Evolutionary conservation across 441 rosid genomes (phyloP).

Genomic region (Populus hybrid): DNA sequence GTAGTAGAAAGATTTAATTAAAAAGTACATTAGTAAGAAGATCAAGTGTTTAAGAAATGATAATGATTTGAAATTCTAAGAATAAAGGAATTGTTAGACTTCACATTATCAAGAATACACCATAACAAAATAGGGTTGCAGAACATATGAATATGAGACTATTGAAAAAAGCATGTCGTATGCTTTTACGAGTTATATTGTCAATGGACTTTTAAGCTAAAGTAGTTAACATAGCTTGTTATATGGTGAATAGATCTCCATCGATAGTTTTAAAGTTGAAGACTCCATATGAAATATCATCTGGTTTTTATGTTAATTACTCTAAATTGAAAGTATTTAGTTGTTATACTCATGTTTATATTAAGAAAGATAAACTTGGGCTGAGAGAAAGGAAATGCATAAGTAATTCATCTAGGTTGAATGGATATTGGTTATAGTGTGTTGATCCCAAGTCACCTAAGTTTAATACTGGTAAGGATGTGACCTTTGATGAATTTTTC

Average conservation of each 20-base stretch:
- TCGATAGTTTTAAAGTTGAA: not conserved
- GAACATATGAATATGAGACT: not conserved
- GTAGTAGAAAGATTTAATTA: not conserved
- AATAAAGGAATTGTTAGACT: not conserved
- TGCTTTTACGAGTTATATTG: not conserved
- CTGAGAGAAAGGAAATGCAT: not conserved
- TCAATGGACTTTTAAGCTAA: not conserved
- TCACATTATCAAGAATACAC: not conserved
- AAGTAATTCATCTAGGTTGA: not conserved
- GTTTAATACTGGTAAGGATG: not conserved
- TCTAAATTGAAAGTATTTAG: not conserved
- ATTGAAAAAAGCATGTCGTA: not conserved
- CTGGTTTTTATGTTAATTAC: not conserved
- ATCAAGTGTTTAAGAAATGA: not conserved
- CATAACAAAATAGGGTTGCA: not conserved
- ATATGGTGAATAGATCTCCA: not conserved
- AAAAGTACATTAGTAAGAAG: not conserved
- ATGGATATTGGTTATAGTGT: not conserved
- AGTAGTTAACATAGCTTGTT: not conserved
- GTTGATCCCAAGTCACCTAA: not conserved
- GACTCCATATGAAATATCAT: not conserved
- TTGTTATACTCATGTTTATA: not conserved
- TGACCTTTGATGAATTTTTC: not conserved
- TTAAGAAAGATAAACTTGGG: not conserved
- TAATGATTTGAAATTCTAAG: not conserved